Base-by-base conservation (phyloP, 1,284 basidiomycete genomes). In the Grifola frondosa region DNA sequence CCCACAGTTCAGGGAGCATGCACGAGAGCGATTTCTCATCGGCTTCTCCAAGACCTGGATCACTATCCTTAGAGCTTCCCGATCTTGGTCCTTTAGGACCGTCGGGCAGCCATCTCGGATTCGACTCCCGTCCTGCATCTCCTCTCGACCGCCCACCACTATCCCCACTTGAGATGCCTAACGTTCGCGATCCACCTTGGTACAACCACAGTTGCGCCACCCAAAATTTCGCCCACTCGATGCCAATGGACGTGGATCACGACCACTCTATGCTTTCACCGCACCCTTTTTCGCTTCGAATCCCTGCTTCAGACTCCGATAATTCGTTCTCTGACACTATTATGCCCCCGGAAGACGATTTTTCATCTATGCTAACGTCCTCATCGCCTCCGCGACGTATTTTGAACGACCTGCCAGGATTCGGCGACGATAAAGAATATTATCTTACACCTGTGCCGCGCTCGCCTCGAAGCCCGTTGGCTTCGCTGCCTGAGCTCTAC, bases 311-410 rank as follows among this genome's bases (percentile, higher is more conserved):
- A 15, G 51, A 54, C 22, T 30, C 49, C 23, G 52, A 53, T 25
- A 41, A 54, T 9, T 52, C 54, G 8, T 56, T 50, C 20, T 35
- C 54, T 6, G 52, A 54, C 43, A 53, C 54, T 2, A 25, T 52
- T 12, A 54, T 58, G 44, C 54, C 54, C 12, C 49, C 47, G 11
- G 54, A 53, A 8, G 54, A 56, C 26, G 52, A 52, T 15, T 35
- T 43, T 7, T 47, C 16, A 6, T 17, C 32, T 10, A n/a, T 30
- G 38, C 39, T 45, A 15, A 35, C 48, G 13, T 44, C 50, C 9
- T 31, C 52, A 25, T 53, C 56, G 17, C 53, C 53, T 3, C 43
- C 42, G 16, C 38, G 43, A 44, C 51, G 48, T 46, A 35, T 30
- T 10, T 43, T 53, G 19, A 49, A 49, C 35, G 51, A 50, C 26